A percentile compares a stretch with the other conserved stretches of the same genome.
Conservation (phyloP, 2,329 filamentous ascomycete genomes). For the Diaporthe vexans region DNA sequence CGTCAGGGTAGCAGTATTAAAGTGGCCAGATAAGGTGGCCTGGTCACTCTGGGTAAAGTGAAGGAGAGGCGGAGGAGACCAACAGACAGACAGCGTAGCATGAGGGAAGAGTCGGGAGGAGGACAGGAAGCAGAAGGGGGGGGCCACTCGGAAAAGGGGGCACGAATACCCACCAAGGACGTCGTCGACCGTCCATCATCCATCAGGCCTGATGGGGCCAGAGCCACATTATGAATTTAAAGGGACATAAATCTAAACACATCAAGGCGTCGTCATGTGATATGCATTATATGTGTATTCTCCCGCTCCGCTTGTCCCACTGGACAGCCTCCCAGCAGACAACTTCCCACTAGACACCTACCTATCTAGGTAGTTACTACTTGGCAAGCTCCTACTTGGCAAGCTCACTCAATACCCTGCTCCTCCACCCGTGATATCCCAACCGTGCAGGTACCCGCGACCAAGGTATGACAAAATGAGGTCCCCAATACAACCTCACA, state of each 20-base stretch:
- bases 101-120: not conserved
- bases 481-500: not conserved
- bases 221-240: not conserved
- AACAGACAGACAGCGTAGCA: not conserved
- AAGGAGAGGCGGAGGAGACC: not conserved
- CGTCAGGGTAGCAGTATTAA: not conserved
- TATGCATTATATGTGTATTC: not conserved
- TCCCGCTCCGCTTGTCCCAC: not conserved
- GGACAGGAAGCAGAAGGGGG: too few species aligned
- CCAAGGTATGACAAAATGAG: not conserved
- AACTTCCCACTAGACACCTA: too few species aligned
- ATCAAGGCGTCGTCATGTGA: conserved; percentile 13
- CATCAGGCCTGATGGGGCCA: not conserved
- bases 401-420: too few species aligned
- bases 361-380: too few species aligned
- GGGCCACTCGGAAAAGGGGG: not conserved
- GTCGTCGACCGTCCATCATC: not conserved
- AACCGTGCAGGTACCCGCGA: not conserved
- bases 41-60: not conserved
- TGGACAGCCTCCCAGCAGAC: too few species aligned
- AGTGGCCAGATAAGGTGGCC: not conserved
- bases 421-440: not conserved
- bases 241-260: not conserved
- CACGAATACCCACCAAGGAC: not conserved
- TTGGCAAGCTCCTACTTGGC: too few species aligned